A percentile compares a stretch with the other conserved stretches of the same genome.
Conservation (phyloP, 768 basidiomycete species). For the Suillus weaverae region DNA sequence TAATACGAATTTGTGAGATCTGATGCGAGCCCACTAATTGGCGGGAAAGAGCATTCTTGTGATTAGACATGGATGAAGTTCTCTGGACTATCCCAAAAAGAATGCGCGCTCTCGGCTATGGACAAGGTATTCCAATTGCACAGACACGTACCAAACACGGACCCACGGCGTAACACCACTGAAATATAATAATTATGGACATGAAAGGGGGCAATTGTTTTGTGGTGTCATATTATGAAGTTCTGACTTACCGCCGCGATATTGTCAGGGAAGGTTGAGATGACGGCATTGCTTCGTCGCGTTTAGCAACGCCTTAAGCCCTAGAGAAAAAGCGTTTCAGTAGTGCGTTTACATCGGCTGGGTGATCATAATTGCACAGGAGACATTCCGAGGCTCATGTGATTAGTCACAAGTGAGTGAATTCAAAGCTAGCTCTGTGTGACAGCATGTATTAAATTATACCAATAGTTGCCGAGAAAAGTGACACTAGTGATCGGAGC, state of each 20-base stretch:
- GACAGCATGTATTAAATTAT: slow-evolving; percentile 16
- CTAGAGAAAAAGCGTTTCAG: slow-evolving; percentile 18
- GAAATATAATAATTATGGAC: slow-evolving; percentile 18
- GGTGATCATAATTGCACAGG: slow-evolving; percentile 6
- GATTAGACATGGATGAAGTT: not conserved
- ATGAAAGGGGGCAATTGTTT: slow-evolving; percentile 19
- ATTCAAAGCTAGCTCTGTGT: slow-evolving; percentile 10
- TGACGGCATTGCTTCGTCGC: slow-evolving; percentile 27
- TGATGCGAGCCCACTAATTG: not conserved
- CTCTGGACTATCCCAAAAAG: not conserved
- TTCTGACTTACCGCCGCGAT: slow-evolving; percentile 6
- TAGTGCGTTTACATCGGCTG: slow-evolving; percentile 13
- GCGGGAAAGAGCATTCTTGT: not conserved
- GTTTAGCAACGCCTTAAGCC: slow-evolving; percentile 24
- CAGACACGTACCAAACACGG: not conserved
- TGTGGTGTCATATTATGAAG: slow-evolving; percentile 1
- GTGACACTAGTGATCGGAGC: slow-evolving; percentile 21
- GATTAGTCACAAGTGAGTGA: slow-evolving; percentile 25
- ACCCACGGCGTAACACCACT: slow-evolving; percentile 9
- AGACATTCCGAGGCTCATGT: slow-evolving; percentile 17
- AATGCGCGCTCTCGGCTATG: not conserved
- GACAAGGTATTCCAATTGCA: not conserved
- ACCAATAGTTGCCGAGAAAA: slow-evolving; percentile 16
- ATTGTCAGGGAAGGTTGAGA: slow-evolving; percentile 1
- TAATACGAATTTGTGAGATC: not conserved